Percentiles rank a stretch among this genome's conserved stretches.
These are phyloP conservation scores for Diddensiella santjacobensis DNA, from an alignment of 805 yeast species.

Conservation along the genomic window DNA sequence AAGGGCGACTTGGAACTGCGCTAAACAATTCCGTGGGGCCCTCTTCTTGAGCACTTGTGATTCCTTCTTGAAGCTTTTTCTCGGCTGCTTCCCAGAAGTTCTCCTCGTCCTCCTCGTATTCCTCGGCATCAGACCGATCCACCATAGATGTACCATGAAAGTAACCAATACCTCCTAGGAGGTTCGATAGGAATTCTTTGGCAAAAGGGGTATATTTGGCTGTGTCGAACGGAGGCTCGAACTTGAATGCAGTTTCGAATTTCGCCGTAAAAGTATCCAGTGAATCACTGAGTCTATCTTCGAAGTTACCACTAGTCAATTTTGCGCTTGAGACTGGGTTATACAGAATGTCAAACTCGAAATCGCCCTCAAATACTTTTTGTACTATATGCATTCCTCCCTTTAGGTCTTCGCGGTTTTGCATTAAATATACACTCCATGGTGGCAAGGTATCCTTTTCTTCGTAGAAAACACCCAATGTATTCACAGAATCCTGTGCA, in stretches of 20 bases:
- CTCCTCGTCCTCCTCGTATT: slow-evolving; percentile 64
- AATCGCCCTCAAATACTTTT: slow-evolving; percentile 65
- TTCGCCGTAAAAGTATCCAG: slow-evolving; percentile 45
- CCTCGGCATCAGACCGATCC: slow-evolving; percentile 64
- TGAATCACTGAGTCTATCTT: slow-evolving; percentile 32
- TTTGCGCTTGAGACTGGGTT: slow-evolving; percentile 44
- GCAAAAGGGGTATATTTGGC: slow-evolving; percentile 54
- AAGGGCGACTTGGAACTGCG: slow-evolving; percentile 86
- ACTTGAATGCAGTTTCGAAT: slow-evolving; percentile 49
- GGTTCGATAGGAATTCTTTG: slow-evolving; percentile 71
- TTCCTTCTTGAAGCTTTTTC: slow-evolving; percentile 7
- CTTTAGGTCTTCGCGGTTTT: slow-evolving; percentile 54
- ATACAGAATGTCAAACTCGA: slow-evolving; percentile 70
- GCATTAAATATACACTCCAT: slow-evolving; percentile 43
- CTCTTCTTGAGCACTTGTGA: slow-evolving; percentile 40
- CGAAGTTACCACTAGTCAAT: slow-evolving; percentile 18
- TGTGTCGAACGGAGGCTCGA: slow-evolving; percentile 52
- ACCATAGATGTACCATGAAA: slow-evolving; percentile 80
- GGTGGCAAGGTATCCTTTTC: slow-evolving; percentile 38
- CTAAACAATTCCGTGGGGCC: slow-evolving; percentile 78
- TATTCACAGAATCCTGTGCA: slow-evolving; percentile 63
- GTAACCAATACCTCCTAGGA: slow-evolving; percentile 87
- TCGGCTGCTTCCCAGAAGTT: slow-evolving; percentile 38
- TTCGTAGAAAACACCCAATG: slow-evolving; percentile 36
- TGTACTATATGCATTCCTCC: slow-evolving; percentile 83